Evolutionary conservation across 805 yeast species (phyloP), one percentile per base, ranked within the genome.

Genomic region (Saccharomycopsis amapae): DNA sequence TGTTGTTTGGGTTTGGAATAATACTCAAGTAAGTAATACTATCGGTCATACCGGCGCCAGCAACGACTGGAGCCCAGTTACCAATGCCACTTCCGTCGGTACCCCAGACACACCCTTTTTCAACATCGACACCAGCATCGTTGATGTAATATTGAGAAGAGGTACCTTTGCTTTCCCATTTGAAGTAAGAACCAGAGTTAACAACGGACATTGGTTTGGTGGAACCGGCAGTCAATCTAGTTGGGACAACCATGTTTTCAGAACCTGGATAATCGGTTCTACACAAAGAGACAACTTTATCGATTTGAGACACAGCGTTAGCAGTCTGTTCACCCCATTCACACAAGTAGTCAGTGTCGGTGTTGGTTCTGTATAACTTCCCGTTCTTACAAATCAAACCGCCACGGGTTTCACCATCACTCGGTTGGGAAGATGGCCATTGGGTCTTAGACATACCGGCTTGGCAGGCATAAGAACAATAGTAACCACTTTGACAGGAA

Each of bases 261-360:
- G 96, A 82, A 70, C 98, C 98, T 61, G 98, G 98, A 78, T 90
- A 90, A 67, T 90, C 98, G 52, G 98, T 90, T 73, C 97, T 85
- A 76, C 98, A 93, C 59, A 93, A 69, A 50, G 97, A 89, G 58
- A 90, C 88, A 44, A 73, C 73, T 50, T 82, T 62, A 54, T 64
- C 61, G 50, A 85, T 67, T 56, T 84, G 71, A 58, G 79, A 77
- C 49, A 72, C 82, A 56, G 84, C 89, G 44, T 65, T 61, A 40
- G 95, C 94, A 43, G 81, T 64, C 45, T 78, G 71, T 31, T 61
- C 66, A 62, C 96, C 97, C 90, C 95, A 84, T 61, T 74, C 85
- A 75, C 98, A 90, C 61, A 90, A 75, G 69, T 77, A 68, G 57
- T 78, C 69, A 48, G 76, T 54, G 64, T 73, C 68, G 34, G 79